Evolutionary conservation across 495 filamentous ascomycete species (phyloP).

Genomic region (Hyaloscypha bicolor): DNA sequence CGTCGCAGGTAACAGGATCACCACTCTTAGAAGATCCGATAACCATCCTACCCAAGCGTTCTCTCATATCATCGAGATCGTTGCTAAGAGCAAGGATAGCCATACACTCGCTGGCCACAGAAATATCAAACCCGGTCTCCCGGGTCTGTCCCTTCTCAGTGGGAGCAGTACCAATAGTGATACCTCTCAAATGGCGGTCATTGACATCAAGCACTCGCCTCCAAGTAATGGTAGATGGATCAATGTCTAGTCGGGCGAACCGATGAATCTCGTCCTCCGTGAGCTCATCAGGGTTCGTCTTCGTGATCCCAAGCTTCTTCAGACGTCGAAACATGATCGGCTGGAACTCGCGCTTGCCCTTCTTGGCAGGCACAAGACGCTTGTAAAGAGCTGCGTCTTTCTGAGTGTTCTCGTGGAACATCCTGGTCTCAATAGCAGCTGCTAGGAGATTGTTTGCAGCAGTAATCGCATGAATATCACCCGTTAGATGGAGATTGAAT

Average conservation of each 20-base stretch:
- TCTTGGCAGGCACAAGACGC: constrained; percentile 85
- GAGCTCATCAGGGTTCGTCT: constrained; percentile 88
- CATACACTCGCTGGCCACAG: constrained; percentile 97
- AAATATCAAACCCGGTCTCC: constrained; percentile 94
- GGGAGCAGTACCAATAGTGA: constrained; percentile 83
- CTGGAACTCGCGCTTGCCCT: constrained; percentile 83
- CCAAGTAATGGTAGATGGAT: constrained; percentile 97
- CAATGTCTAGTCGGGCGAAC: constrained; percentile 93
- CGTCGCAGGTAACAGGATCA: constrained; percentile 94
- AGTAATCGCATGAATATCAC: constrained; percentile 96
- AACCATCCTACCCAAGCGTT: constrained; percentile 95
- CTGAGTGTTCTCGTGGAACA: constrained; percentile 96
- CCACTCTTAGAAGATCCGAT: constrained; percentile 82
- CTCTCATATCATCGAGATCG: constrained; percentile 84
- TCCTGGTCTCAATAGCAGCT: constrained; percentile 94
- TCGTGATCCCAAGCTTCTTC: constrained; percentile 93
- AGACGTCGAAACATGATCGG: constrained; percentile 89
- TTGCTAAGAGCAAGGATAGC: constrained; percentile 94
- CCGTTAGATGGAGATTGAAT: constrained; percentile 96
- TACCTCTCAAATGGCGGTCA: constrained; percentile 85
- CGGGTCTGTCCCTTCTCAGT: constrained; percentile 87
- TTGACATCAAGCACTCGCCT: constrained; percentile 95
- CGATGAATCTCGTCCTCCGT: constrained; percentile 84
- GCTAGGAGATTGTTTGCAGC: constrained; percentile 98
- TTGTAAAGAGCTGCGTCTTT: constrained; percentile 89